Conservation (phyloP, 2,329 filamentous ascomycete species). For the Epicoccum nigrum region DNA sequence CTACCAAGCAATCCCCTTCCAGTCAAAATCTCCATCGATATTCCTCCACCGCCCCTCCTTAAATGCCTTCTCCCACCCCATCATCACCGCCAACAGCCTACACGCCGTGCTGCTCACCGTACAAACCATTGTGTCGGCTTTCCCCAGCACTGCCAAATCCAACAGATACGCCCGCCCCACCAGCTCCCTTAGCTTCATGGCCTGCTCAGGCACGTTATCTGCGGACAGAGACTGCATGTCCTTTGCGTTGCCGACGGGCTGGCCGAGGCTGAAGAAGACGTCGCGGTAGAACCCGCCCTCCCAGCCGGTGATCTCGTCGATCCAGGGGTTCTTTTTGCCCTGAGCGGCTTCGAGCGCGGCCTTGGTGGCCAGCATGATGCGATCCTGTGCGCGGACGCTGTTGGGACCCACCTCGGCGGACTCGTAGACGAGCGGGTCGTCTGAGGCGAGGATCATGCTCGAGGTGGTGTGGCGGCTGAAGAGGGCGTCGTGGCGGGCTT, state of each 20-base stretch:
- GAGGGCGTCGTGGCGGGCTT: constrained; percentile 19
- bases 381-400: constrained; percentile 69
- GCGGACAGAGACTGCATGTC: constrained; percentile 30
- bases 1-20: constrained; percentile 47
- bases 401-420: constrained; percentile 65
- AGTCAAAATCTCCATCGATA: constrained; percentile 56
- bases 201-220: constrained; percentile 48
- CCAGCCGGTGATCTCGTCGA: constrained; percentile 82
- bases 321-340: constrained; percentile 57
- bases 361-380: constrained; percentile 76
- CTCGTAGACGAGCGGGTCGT: constrained; percentile 78
- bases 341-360: constrained; percentile 51
- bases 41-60: constrained; percentile 71
- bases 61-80: constrained; percentile 72
- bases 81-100: constrained; percentile 79
- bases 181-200: constrained; percentile 72
- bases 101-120: constrained; percentile 73
- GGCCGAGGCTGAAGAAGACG: constrained; percentile 80
- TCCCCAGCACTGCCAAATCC: constrained; percentile 75
- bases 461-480: constrained; percentile 39
- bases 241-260: constrained; percentile 39
- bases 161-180: constrained; percentile 82
- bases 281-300: constrained; percentile 84
- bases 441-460: constrained; percentile 72
- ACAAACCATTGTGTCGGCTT: constrained; percentile 75